phyloP scores from a whole-genome alignment of 352 stramenopile species.

The Elongisporangium undulatum region DNA sequence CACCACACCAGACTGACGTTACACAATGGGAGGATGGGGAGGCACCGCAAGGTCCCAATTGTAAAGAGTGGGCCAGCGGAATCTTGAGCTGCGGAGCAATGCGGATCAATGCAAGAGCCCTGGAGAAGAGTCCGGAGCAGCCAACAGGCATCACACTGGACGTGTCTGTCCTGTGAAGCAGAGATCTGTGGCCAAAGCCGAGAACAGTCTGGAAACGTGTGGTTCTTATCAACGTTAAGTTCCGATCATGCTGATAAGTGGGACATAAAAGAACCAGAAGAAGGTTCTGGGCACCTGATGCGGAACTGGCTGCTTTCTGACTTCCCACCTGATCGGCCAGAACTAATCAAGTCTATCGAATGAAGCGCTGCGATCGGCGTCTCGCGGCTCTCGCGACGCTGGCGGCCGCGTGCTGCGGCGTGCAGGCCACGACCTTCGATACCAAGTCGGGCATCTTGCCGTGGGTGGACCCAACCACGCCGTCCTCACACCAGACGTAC shows the following conservation, averaged over 20 bases:
- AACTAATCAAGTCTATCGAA: background rate
- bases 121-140: background rate
- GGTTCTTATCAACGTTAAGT: background rate
- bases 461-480: slow-evolving; percentile 64
- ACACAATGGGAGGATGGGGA: background rate
- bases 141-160: background rate
- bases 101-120: background rate
- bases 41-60: background rate
- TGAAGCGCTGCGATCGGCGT: background rate
- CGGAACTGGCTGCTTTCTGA: background rate
- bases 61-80: background rate
- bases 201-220: background rate
- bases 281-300: background rate
- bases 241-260: background rate
- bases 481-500: slow-evolving; percentile 32
- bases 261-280: background rate
- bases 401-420: background rate
- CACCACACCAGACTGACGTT: slow-evolving; percentile 1
- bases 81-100: background rate
- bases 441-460: slow-evolving; percentile 52
- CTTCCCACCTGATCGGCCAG: background rate
- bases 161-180: background rate
- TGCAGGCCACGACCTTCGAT: slow-evolving; percentile 17
- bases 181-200: background rate
- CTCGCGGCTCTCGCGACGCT: background rate